Base-by-base conservation (phyloP, 164 flowering plant genomes). In the Vitis riparia region DNA sequence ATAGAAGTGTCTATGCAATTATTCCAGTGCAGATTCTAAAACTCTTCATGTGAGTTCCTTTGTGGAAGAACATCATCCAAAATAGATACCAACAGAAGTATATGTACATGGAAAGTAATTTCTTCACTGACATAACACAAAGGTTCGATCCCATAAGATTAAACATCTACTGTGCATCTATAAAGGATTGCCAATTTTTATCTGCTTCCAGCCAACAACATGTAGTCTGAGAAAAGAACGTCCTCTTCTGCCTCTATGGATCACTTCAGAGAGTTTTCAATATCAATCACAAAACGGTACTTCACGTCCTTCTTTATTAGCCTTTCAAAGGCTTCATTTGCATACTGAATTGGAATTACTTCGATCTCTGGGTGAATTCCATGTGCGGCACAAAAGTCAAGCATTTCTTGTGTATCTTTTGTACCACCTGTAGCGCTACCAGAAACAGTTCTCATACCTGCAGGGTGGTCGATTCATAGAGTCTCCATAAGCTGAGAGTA, bases 301-400 rank as follows among this genome's bases (percentile, higher is more conserved):
- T 88, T 88, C 59, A 92, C 90, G 72, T 92, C 98, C 74, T 69
- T 88, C 68, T 92, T 89, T 29, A 86, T 73, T 12, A 92, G 51
- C 86, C 97, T 89, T 68, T 92, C 90, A 7, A 89, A 85, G 52
- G 97, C 98, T 83, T 92, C 96, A 75, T 92, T 94, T 32, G 82
- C 80, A 62, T 94, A 80, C 52, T 94, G 81, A 68, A 94, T 90
- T 0, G 92, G 94, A 65, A 92, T 74, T 9, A 86, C 71, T 75
- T 94, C 97, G 23, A 89, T 83, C 66, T 87, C 71, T 7, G 98
- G 97, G 81, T 86, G 83, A 47, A 93, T 82, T 69, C 81, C 83
- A 44, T 88, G 73, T 12, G 88, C 87, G 49, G 94, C 91, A 69
- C 97, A 94, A 76, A 87, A 94, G 47, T 92, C 88, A 63, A 94